phyloP scores from a whole-genome alignment of 805 yeast genomes.

The Ogataea neopini region DNA sequence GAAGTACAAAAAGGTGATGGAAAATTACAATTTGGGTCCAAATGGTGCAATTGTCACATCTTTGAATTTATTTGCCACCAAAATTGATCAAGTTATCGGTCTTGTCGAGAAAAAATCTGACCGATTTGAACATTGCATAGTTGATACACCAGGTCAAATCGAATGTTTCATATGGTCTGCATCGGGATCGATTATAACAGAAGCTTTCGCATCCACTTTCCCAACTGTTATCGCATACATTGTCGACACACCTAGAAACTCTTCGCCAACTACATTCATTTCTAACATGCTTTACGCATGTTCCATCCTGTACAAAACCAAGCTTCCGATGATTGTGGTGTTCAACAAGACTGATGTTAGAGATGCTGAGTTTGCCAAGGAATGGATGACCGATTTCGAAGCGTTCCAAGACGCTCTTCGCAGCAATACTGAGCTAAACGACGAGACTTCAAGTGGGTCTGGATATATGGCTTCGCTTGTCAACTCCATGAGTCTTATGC shows the following conservation, averaged over 20 bases:
- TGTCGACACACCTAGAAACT: constrained; percentile 93
- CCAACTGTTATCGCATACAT: constrained; percentile 96
- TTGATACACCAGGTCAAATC: constrained; percentile 98
- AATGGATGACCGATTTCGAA: constrained; percentile 98
- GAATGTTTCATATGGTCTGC: constrained; percentile 99
- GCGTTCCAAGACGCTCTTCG: constrained; percentile 78
- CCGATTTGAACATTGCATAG: constrained; percentile 65
- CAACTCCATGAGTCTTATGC: constrained; percentile 92
- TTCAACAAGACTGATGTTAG: constrained; percentile 93
- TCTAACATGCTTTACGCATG: constrained; percentile 98
- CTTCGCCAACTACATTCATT: constrained; percentile 95
- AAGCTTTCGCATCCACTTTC: constrained; percentile 91
- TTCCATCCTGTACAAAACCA: constrained; percentile 92
- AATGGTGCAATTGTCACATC: constrained; percentile 98
- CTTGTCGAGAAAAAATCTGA: constrained; percentile 77
- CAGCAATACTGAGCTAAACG: constrained; percentile 65
- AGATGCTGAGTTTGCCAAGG: constrained; percentile 83
- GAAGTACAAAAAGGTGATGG: constrained; percentile 95
- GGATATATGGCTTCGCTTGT: constrained; percentile 95
- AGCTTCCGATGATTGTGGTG: constrained; percentile 93
- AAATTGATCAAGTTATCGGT: constrained; percentile 90
- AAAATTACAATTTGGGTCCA: constrained; percentile 92
- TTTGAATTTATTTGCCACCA: constrained; percentile 86
- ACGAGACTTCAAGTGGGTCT: constrained; percentile 58
- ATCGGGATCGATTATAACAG: constrained; percentile 94